phyloP scores from a whole-genome alignment of 495 filamentous ascomycete species.

The Polyplosphaeria fusca region DNA sequence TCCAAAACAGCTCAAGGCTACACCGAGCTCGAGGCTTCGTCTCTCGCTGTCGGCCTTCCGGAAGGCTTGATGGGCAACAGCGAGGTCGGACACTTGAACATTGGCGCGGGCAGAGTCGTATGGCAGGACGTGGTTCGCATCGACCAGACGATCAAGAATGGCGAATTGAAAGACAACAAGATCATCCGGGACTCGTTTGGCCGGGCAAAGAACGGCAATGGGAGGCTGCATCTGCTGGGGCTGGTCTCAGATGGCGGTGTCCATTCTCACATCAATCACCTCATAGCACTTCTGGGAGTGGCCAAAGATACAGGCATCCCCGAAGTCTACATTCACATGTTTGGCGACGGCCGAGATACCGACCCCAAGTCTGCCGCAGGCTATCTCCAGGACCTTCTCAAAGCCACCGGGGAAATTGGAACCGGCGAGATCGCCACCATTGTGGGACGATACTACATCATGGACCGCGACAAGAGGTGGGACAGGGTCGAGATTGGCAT shows the following conservation, averaged over 20 bases:
- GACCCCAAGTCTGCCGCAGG: constrained; percentile 86
- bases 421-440: constrained; percentile 86
- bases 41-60: constrained; percentile 89
- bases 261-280: constrained; percentile 89
- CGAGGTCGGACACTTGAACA: constrained; percentile 97
- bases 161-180: constrained; percentile 71
- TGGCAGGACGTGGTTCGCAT: constrained; percentile 99
- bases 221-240: constrained; percentile 86
- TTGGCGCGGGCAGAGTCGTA: constrained; percentile 94
- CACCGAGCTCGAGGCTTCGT: constrained; percentile 89
- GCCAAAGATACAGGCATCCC: constrained; percentile 85
- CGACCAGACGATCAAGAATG: constrained; percentile 90
- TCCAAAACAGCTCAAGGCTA: constrained; percentile 72
- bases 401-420: constrained; percentile 76
- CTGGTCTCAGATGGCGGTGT: constrained; percentile 94
- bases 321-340: constrained; percentile 97
- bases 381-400: constrained; percentile 81
- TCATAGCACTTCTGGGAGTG: constrained; percentile 78
- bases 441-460: constrained; percentile 94
- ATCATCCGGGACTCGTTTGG: constrained; percentile 75
- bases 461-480: constrained; percentile 99
- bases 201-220: constrained; percentile 80
- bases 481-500: constrained; percentile 86
- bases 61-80: constrained; percentile 99
- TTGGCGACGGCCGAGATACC: constrained; percentile 95